Base-by-base conservation (phyloP, 192 early-diverging fungal species). In the Coemansia sp. region DNA sequence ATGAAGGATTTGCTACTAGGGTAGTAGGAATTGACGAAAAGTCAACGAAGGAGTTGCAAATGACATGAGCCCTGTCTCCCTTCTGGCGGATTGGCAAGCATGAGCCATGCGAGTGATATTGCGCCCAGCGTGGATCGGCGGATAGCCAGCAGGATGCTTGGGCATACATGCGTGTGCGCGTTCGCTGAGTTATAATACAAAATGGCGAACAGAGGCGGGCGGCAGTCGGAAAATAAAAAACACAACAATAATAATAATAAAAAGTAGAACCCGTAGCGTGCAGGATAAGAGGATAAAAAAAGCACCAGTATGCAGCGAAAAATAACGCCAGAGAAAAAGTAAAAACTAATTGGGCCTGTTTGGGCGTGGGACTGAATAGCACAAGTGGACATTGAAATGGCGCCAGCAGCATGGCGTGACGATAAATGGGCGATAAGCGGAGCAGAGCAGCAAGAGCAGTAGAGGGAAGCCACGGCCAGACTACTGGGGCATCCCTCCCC, bases 381-480 rank as follows among this genome's bases (percentile, higher is more conserved):
- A 58, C 55, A 58, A 32, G 30, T n/a, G 30, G 30, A 5, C 33
- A 30, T 13, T 33, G 30, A 58, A 58, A 33, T 58, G 55, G 30
- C 55, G 55, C 55, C 55, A 58, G 55, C 28, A 33, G 55, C 30
- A 58, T 58, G 55, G 55, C 55, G 55, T 58, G 55, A 58, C 30
- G 55, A 58, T 58, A 58, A 35, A 58, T 58, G 55, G 55, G 5
- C 17, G 55, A 58, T 58, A 58, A 17, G 55, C 52, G 26, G 52
- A 53, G 52, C 28, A 58, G 30, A 16, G 4, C 52, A 28, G 30
- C 21, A 10, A 26, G 52, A 13, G 52, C 55, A 58, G 55, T 58
- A 58, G 55, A 33, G n/a, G 28, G 7, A 30, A 35, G 55, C 55
- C 55, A n/a, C 30, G 55, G 55, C 55, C 28, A 58, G 55, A 58